Conservation (phyloP, 352 stramenopile species). For the Phytophthora fragariae region DNA sequence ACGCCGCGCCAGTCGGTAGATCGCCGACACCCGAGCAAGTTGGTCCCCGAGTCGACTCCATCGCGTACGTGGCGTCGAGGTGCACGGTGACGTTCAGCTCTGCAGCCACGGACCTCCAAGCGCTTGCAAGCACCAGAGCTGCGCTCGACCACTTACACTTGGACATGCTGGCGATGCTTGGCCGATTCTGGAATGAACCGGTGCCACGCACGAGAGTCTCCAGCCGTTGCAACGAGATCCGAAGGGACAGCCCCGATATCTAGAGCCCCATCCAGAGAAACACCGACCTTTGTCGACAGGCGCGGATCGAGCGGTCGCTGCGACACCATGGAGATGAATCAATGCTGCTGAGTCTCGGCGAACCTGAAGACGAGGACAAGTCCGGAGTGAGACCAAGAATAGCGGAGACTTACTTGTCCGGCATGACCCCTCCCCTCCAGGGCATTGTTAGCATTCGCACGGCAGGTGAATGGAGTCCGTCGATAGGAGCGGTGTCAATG, state of each 20-base stretch:
- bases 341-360: background rate
- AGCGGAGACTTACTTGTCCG: background rate
- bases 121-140: background rate
- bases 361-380: background rate
- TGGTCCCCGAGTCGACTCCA: slow-evolving; percentile 31
- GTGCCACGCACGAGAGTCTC: background rate
- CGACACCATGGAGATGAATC: background rate
- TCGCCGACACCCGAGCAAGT: slow-evolving; percentile 53
- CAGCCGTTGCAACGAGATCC: slow-evolving; percentile 17
- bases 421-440: background rate
- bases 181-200: slow-evolving; percentile 18
- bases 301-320: slow-evolving; percentile 5
- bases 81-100: slow-evolving; percentile 27
- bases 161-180: slow-evolving; percentile 1
- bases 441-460: background rate
- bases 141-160: slow-evolving; percentile 1
- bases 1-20: slow-evolving; percentile 39
- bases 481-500: background rate
- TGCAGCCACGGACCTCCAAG: slow-evolving; percentile 1
- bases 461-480: background rate
- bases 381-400: background rate
- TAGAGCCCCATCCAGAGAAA: background rate
- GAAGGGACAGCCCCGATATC: slow-evolving; percentile 15
- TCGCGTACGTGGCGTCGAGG: slow-evolving; percentile 57
- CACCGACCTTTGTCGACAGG: slow-evolving; percentile 20